Evolutionary conservation across 2,329 filamentous ascomycete species (phyloP).

Genomic region (Cladosporium velox): DNA sequence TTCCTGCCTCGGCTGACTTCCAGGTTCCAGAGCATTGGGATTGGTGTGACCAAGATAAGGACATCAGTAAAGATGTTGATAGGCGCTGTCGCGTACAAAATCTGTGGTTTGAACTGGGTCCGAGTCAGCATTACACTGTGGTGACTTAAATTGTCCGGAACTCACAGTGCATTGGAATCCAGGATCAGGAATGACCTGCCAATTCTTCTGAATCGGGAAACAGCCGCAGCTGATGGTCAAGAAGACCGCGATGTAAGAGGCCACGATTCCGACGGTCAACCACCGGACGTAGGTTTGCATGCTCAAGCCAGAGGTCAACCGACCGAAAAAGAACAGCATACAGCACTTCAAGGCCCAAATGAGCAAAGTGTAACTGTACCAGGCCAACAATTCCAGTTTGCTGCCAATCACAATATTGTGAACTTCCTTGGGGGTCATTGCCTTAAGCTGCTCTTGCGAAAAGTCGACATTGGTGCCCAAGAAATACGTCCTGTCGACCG

Average conservation of each 20-base stretch:
- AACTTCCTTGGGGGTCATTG: slow-evolving; percentile 36
- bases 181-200: slow-evolving; percentile 35
- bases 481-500: slow-evolving; percentile 38
- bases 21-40: slow-evolving; percentile 40
- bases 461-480: slow-evolving; percentile 37
- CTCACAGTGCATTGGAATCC: slow-evolving; percentile 31
- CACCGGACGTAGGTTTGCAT: slow-evolving; percentile 38
- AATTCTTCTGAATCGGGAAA: slow-evolving; percentile 33
- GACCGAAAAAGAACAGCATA: slow-evolving; percentile 36
- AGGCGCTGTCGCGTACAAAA: background rate
- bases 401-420: slow-evolving; percentile 37
- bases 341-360: slow-evolving; percentile 31
- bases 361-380: slow-evolving; percentile 36
- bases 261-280: slow-evolving; percentile 31
- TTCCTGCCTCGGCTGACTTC: slow-evolving; percentile 37
- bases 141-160: background rate
- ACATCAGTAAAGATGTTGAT: slow-evolving; percentile 39
- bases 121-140: background rate
- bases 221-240: slow-evolving; percentile 38
- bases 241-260: slow-evolving; percentile 38
- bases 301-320: slow-evolving; percentile 38
- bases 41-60: slow-evolving; percentile 37
- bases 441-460: slow-evolving; percentile 24
- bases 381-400: slow-evolving; percentile 43
- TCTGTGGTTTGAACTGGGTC: background rate